Percentiles rank a stretch among this genome's conserved stretches.
phyloP scores from a whole-genome alignment of 148 eudicot species.

The Cornus florida region DNA sequence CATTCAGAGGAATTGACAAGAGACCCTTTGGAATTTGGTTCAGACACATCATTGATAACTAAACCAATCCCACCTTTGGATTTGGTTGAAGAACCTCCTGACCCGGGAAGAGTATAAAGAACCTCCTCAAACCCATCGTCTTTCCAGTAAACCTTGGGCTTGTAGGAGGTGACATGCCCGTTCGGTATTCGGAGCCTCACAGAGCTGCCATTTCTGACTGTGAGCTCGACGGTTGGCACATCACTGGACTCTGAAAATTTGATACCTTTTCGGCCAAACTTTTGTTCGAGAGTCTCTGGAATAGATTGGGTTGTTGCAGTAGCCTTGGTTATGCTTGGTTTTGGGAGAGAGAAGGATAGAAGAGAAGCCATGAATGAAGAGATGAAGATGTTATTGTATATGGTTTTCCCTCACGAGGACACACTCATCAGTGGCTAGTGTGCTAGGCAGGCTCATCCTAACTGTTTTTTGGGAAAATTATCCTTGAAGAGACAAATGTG shows the following conservation, averaged over 20 bases:
- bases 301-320: constrained; percentile 25
- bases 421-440: too few relatives aligned
- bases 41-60: constrained; percentile 51
- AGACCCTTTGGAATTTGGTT: constrained; percentile 30
- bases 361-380: constrained; percentile 65
- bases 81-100: not conserved
- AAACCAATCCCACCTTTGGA: constrained; percentile 79
- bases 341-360: constrained; percentile 58
- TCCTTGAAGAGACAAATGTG: too few relatives aligned
- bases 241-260: constrained; percentile 47
- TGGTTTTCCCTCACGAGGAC: not conserved
- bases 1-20: constrained; percentile 51
- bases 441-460: too few relatives aligned
- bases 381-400: not conserved
- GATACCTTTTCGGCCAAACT: constrained; percentile 84
- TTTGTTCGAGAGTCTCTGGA: constrained; percentile 57
- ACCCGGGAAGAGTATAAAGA: constrained; percentile 51
- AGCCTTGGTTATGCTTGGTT: constrained; percentile 43
- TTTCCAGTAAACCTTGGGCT: constrained; percentile 90
- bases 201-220: constrained; percentile 89
- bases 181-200: constrained; percentile 59
- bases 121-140: constrained; percentile 84
- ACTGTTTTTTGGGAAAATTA: too few relatives aligned
- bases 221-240: constrained; percentile 51
- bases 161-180: constrained; percentile 78